Evolutionary conservation across 352 stramenopile species (phyloP).

Genomic region (Aphanomyces cochlioides): DNA sequence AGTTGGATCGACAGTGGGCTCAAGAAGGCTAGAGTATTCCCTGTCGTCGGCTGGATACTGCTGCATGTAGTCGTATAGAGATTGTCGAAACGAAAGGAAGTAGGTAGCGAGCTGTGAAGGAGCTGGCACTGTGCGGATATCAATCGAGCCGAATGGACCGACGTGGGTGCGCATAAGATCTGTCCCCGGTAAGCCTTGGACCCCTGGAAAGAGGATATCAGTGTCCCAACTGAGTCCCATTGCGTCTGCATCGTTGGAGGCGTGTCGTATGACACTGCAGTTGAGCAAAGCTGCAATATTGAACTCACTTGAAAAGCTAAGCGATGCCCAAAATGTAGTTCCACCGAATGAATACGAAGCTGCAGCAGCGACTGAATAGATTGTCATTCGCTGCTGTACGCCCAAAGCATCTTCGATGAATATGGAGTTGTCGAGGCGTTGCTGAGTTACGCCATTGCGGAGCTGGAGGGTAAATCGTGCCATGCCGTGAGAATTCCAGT

Average conservation of each 20-base stretch:
- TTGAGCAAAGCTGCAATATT: neutral
- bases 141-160: slow-evolving; percentile 5
- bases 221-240: slow-evolving; percentile 10
- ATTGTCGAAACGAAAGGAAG: neutral
- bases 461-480: slow-evolving; percentile 4
- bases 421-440: slow-evolving; percentile 3
- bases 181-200: neutral
- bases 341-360: neutral
- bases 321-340: slow-evolving; percentile 11
- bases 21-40: neutral
- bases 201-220: neutral
- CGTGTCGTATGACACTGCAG: neutral
- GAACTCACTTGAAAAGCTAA: neutral
- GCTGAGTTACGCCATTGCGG: neutral
- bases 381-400: neutral
- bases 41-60: neutral
- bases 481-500: neutral
- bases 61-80: slow-evolving; percentile 15
- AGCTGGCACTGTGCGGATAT: slow-evolving; percentile 5
- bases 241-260: neutral
- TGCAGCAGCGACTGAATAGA: neutral
- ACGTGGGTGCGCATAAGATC: slow-evolving; percentile 4
- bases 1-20: neutral
- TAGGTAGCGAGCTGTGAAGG: neutral
- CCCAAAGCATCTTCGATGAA: slow-evolving; percentile 7